Conservation (phyloP, 148 eudicot species). For the Rhododendron kiyosumense region DNA sequence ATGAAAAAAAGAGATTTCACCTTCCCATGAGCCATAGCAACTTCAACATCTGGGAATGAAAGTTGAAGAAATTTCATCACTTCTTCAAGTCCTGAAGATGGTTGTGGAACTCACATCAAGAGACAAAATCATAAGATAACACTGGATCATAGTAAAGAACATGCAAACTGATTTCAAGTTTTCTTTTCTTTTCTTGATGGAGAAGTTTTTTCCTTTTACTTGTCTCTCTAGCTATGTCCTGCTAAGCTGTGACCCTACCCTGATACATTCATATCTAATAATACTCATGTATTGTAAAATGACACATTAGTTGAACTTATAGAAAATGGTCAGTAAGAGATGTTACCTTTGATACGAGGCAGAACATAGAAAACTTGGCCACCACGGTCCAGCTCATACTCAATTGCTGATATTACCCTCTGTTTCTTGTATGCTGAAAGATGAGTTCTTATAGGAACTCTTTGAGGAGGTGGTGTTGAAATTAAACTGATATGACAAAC, state of each 20-base stretch:
- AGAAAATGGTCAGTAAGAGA: neutral
- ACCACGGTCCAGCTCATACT: constrained; percentile 84
- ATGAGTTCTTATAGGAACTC: constrained; percentile 93
- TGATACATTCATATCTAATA: neutral
- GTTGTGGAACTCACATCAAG: constrained; percentile 7
- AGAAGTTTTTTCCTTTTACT: neutral
- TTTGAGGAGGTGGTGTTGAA: constrained; percentile 96
- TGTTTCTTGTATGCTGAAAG: constrained; percentile 74
- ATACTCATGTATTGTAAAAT: neutral
- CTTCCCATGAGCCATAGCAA: constrained; percentile 97
- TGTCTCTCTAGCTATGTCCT: neutral
- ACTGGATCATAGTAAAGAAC: neutral
- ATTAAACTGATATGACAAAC: constrained; percentile 55
- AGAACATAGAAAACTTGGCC: constrained; percentile 98
- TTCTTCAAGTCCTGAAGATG: constrained; percentile 75
- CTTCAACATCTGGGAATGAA: constrained; percentile 69
- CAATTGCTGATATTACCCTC: constrained; percentile 80
- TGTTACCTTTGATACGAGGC: constrained; percentile 94
- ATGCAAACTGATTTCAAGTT: neutral
- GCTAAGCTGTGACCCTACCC: neutral
- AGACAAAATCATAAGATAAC: neutral
- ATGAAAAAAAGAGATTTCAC: constrained; percentile 24
- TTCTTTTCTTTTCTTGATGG: neutral
- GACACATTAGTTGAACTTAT: neutral
- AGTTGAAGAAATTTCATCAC: constrained; percentile 61